These are phyloP conservation scores for Margaritispora aquatica DNA, from an alignment of 495 filamentous ascomycete genomes.

Conservation along the genomic window DNA sequence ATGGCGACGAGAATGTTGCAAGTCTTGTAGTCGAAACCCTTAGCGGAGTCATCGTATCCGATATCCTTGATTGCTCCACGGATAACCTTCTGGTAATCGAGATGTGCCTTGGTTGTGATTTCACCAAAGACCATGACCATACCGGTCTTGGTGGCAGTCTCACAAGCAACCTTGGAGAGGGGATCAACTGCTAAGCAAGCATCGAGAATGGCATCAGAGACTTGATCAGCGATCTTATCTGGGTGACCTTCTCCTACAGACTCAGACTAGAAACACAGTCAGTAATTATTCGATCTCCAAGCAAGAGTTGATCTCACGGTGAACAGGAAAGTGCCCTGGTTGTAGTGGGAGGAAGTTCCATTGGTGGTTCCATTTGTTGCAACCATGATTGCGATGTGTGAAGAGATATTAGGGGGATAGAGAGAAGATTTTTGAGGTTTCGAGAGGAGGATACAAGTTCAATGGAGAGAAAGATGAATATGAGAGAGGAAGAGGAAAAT, in stretches of 20 bases:
- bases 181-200: constrained; percentile 91
- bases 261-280: constrained; percentile 57
- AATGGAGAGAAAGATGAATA: neutral
- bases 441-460: constrained; percentile 5
- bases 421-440: constrained; percentile 15
- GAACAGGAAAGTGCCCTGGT: constrained; percentile 85
- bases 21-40: constrained; percentile 99
- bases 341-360: constrained; percentile 33
- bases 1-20: constrained; percentile 98
- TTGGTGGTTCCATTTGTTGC: constrained; percentile 20
- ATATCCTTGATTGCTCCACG: constrained; percentile 96
- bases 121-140: constrained; percentile 99
- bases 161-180: constrained; percentile 96
- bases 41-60: constrained; percentile 91
- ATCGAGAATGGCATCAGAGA: constrained; percentile 98
- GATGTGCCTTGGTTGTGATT: constrained; percentile 89
- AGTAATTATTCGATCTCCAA: neutral
- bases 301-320: constrained; percentile 47
- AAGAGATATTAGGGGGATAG: constrained; percentile 14
- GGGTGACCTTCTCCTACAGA: constrained; percentile 97
- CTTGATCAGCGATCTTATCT: constrained; percentile 98
- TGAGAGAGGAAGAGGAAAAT: constrained; percentile 21
- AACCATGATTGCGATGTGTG: constrained; percentile 21
- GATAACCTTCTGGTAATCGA: constrained; percentile 98
- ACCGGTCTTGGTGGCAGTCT: constrained; percentile 98